Conservation (phyloP, 495 filamentous ascomycete species). For the Penicillium simplicissimum region DNA sequence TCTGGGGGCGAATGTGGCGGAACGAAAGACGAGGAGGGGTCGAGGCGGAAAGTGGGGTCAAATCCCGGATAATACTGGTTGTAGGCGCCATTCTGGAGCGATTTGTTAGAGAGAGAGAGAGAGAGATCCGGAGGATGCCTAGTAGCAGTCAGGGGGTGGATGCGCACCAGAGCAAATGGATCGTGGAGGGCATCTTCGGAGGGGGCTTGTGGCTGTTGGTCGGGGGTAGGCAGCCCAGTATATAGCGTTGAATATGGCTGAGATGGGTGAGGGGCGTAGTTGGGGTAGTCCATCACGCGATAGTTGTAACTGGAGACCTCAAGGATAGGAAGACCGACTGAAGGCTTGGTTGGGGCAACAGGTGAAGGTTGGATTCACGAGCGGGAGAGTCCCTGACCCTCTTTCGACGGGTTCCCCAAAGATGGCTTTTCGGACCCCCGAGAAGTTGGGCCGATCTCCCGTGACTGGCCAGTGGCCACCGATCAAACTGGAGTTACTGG, state of each 20-base stretch:
- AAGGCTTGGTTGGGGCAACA: constrained; percentile 4
- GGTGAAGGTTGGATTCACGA: neutral
- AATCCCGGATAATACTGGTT: constrained; percentile 41
- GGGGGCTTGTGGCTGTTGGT: constrained; percentile 28
- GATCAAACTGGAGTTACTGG: too few relatives aligned
- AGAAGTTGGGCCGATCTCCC: constrained; percentile 5
- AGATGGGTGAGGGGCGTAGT: constrained; percentile 33
- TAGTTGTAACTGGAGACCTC: neutral
- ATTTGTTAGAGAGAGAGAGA: constrained; percentile 2
- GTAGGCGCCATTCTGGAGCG: constrained; percentile 21
- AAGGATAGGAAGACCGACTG: neutral
- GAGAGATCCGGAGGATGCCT: neutral
- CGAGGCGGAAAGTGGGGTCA: constrained; percentile 39
- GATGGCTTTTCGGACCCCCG: constrained; percentile 4
- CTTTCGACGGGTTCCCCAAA: constrained; percentile 2
- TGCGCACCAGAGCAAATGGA: constrained; percentile 31
- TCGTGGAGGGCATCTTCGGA: constrained; percentile 31
- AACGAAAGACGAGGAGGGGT: constrained; percentile 34
- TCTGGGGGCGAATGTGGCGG: constrained; percentile 49
- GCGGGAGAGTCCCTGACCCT: neutral
- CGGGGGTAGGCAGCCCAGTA: constrained; percentile 42
- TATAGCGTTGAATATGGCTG: constrained; percentile 40
- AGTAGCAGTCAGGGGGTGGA: neutral
- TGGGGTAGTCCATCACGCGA: constrained; percentile 43
- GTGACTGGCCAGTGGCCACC: neutral